A percentile compares a stretch with the other conserved stretches of the same genome.
phyloP scores from a whole-genome alignment of 805 yeast species.

The Saccharomycopsis olivae region DNA sequence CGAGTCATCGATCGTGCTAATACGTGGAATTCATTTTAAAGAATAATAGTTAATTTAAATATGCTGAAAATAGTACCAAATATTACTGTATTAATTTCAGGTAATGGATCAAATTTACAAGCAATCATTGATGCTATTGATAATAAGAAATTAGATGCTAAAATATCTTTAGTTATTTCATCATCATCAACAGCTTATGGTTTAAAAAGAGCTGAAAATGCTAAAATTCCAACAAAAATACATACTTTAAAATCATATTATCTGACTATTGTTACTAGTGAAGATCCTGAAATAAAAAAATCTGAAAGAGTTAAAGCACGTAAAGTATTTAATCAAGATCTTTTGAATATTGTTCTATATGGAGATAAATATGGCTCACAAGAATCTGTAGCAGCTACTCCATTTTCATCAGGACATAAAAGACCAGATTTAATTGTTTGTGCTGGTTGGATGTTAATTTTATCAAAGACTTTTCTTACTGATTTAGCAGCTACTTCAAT shows the following conservation, averaged over 20 bases:
- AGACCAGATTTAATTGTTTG: conserved; percentile 86
- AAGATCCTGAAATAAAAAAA: conserved; percentile 40
- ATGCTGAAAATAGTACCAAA: conserved; percentile 22
- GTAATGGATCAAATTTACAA: conserved; percentile 91
- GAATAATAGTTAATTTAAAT: too few relatives aligned
- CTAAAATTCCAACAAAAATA: conserved; percentile 56
- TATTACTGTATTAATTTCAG: conserved; percentile 72
- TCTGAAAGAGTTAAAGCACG: conserved; percentile 51
- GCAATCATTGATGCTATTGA: conserved; percentile 74
- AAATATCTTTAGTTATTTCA: conserved; percentile 71
- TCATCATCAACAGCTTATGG: conserved; percentile 86
- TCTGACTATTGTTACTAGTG: conserved; percentile 43
- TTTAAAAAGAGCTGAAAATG: conserved; percentile 61
- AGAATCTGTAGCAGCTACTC: conserved; percentile 25
- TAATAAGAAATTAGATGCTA: conserved; percentile 33
- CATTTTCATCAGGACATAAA: conserved; percentile 24
- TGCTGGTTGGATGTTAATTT: conserved; percentile 97
- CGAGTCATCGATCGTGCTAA: too few relatives aligned
- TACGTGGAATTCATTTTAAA: too few relatives aligned
- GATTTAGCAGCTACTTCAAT: conserved; percentile 52
- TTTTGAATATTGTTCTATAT: conserved; percentile 55
- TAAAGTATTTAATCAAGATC: conserved; percentile 62
- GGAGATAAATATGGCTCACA: conserved; percentile 32
- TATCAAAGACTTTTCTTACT: conserved; percentile 63
- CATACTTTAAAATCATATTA: conserved; percentile 70